These are phyloP conservation scores for Periglandula ipomoeae DNA, from an alignment of 2,329 filamentous ascomycete species.

Conservation along the genomic window DNA sequence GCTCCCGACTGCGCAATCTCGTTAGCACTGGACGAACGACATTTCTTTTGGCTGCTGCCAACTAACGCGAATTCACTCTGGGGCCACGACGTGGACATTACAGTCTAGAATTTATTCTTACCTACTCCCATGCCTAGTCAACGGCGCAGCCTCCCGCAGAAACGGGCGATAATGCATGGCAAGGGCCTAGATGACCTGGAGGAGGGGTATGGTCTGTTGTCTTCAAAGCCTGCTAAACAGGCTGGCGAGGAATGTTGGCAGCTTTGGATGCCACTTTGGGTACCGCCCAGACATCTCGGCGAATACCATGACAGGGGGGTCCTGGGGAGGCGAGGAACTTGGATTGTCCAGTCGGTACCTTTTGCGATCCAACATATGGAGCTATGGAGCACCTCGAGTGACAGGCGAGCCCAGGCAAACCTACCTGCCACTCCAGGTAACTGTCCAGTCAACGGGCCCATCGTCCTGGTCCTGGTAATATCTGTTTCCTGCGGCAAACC, in stretches of 20 bases:
- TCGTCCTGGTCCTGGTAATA: constrained; percentile 3
- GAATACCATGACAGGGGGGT: neutral
- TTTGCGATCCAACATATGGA: neutral
- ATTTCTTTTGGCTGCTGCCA: neutral
- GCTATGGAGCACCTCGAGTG: constrained; percentile 1
- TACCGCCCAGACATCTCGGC: neutral
- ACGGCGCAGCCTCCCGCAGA: neutral
- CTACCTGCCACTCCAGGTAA: constrained; percentile 7
- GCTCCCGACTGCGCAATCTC: neutral
- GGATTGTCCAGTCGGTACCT: constrained; percentile 7
- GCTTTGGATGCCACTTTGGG: neutral
- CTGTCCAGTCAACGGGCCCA: constrained; percentile 3
- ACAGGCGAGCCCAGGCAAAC: constrained; percentile 2
- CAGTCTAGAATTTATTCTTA: neutral
- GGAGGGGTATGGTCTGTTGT: neutral
- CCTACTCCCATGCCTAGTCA: neutral
- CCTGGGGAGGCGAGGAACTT: neutral
- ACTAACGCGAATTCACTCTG: neutral
- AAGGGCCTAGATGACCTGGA: neutral
- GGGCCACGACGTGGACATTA: neutral
- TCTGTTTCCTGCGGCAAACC: constrained; percentile 4
- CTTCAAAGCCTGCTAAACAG: neutral
- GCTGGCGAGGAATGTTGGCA: neutral
- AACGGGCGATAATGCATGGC: neutral
- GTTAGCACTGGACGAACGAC: neutral